phyloP scores from a whole-genome alignment of 1,284 basidiomycete species.

The Trichosporon sp. region DNA sequence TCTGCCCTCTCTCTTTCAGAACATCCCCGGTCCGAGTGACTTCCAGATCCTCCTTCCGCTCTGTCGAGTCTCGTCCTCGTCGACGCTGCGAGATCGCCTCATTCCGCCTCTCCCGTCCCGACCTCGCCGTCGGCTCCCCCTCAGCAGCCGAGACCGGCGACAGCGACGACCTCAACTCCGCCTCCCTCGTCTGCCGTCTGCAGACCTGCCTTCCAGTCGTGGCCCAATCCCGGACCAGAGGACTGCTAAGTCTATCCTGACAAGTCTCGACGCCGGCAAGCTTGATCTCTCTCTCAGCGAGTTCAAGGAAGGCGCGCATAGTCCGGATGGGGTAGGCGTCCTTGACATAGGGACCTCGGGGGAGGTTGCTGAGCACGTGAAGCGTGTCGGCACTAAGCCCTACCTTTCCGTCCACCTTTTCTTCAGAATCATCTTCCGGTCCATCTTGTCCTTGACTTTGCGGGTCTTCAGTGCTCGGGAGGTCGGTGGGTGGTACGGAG shows the following conservation, averaged over 20 bases:
- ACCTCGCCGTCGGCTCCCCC: neutral
- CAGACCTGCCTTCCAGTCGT: neutral
- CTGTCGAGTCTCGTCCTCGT: no score
- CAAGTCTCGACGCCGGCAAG: constrained; percentile 33
- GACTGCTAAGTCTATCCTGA: constrained; percentile 27
- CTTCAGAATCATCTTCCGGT: neutral
- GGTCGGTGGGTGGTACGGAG: neutral
- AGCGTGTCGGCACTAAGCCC: neutral
- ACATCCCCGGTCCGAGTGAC: no score
- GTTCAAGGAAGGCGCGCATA: constrained; percentile 29
- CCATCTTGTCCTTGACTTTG: no score
- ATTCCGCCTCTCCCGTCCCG: no score
- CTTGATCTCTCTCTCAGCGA: constrained; percentile 37
- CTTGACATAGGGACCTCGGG: constrained; percentile 29
- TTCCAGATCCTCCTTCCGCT: no score
- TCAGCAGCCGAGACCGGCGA: neutral
- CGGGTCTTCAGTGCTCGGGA: no score
- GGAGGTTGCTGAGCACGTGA: neutral
- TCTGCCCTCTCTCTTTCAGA: no score
- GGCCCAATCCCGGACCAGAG: constrained; percentile 22
- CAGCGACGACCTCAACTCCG: neutral
- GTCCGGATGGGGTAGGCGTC: constrained; percentile 35
- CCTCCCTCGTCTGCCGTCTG: neutral
- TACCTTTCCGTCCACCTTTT: no score
- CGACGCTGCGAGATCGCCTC: neutral